Base-by-base conservation (phyloP, 345 rosid genomes). In the Rubroshorea leprosula region DNA sequence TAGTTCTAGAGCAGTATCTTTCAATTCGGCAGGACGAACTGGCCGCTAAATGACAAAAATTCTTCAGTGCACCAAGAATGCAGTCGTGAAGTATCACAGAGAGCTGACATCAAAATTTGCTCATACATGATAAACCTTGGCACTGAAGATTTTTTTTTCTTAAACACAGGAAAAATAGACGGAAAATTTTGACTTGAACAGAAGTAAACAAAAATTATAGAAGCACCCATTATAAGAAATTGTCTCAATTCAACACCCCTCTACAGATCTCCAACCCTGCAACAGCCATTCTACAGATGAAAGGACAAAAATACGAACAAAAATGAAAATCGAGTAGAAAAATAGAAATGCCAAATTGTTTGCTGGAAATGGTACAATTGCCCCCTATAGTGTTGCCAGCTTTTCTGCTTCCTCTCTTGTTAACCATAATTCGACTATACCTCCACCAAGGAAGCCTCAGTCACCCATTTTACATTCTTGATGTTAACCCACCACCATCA, bases 201-300 rank as follows among this genome's bases (percentile, higher is more conserved):
- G 24, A 5, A 21, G 14, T 27, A 0, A 45, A 53, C 4, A 17
- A 45, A 23, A 39, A 25, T 22, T 44, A 22, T 11, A 7, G 44
- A 58, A 3, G 21, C 63, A 58, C n/a, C 52, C 51, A 23, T 57
- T 29, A 44, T 23, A 58, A 27, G 52, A 58, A 47, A 47, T 17
- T 51, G 49, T 47, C 18, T 26, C 43, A 3, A 29, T 3, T 29
- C 35, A 59, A 25, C 26, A 46, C 45, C 51, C 43, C 23, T 45
- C 51, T 58, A 58, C 62, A 26, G 19, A 58, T 25, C 41, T 19
- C 47, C 24, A 14, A 25, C 51, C 38, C 51, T 25, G 23, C 6
- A 45, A 17, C 29, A 22, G 59, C 27, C 45, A 15, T 39, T 4
- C 54, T 59, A 59, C 63, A 59, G 52, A 58, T 58, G 5, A 54